These are phyloP conservation scores for Trichoderma simmonsii DNA, from an alignment of 2,329 filamentous ascomycete genomes.

Conservation along the genomic window DNA sequence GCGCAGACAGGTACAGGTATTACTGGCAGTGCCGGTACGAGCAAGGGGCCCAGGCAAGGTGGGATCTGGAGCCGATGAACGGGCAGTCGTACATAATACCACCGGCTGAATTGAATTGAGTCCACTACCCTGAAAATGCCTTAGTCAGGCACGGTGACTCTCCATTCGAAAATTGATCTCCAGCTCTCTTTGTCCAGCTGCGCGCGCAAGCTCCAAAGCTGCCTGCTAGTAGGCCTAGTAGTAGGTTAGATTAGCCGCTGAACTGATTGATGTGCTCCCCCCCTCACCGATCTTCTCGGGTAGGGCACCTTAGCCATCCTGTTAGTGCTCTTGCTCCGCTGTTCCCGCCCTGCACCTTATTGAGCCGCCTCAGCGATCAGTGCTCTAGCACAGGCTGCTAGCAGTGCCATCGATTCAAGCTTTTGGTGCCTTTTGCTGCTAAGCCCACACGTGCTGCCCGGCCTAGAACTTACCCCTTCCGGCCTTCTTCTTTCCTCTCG, in stretches of 20 bases:
- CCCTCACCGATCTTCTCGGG: constrained; percentile 9
- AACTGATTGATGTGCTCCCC: not conserved
- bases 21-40: not conserved
- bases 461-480: not conserved
- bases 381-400: not conserved
- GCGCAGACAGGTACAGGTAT: not conserved
- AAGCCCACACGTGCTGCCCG: not conserved
- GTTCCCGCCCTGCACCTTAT: not conserved
- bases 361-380: not conserved
- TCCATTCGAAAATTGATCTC: not conserved
- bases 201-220: too few relatives aligned
- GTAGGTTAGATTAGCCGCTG: not conserved
- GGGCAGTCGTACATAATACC: not conserved
- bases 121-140: not conserved
- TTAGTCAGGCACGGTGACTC: not conserved
- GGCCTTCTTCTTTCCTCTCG: not conserved
- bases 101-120: not conserved
- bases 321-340: constrained; percentile 6
- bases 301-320: constrained; percentile 6
- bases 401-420: not conserved
- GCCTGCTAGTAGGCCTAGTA: not conserved
- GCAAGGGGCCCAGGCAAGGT: not conserved
- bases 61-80: not conserved
- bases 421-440: not conserved
- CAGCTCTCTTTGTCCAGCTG: not conserved